Base-by-base conservation (phyloP, 768 basidiomycete genomes). In the Lyophyllum semitale region DNA sequence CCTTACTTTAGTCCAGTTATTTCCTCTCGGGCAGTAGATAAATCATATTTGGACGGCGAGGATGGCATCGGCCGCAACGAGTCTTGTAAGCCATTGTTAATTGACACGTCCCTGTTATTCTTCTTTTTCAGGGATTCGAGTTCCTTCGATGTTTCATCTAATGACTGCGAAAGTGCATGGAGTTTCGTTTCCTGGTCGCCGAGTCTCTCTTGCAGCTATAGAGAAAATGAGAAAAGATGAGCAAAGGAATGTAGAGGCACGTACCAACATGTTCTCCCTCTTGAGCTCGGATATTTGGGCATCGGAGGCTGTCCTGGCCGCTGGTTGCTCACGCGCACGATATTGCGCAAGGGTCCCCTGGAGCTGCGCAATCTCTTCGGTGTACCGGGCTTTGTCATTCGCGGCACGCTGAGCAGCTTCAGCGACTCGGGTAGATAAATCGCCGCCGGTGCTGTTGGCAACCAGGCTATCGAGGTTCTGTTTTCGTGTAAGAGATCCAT, bases 1-100 rank as follows among this genome's bases (percentile, higher is more conserved):
- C 43, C 78, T 23, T 67, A 92, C 91, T 95, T 95, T 37, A 95
- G 80, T 8, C 93, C 93, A 12, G 80, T 84, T 53, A 93, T 84
- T 70, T 95, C 92, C 53, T 91, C 88, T 23, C 72, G 68, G 23
- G 75, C 71, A 1, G 69, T 65, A 40, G 78, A 74, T 6, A 74
- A 65, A 59, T 89, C 87, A 20, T 83, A 71, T 63, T 84, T 87
- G 2, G 77, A 72, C 8, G 75, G 70, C 38, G 66, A 69, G 4
- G 71, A 58, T 3, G 62, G 56, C 23, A 53, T 23, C 15, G 60
- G 35, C 22, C 54, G 58, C 23, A 50, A 26, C 20, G 66, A 37
- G 58, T 71, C 60, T 49, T 71, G 62, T 47, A 68, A 37, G 60
- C 79, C 70, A 56, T 75, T 81, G 51, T 76, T 75, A 48, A 87